phyloP scores from a whole-genome alignment of 1,284 basidiomycete genomes.

The Trametes sp. region DNA sequence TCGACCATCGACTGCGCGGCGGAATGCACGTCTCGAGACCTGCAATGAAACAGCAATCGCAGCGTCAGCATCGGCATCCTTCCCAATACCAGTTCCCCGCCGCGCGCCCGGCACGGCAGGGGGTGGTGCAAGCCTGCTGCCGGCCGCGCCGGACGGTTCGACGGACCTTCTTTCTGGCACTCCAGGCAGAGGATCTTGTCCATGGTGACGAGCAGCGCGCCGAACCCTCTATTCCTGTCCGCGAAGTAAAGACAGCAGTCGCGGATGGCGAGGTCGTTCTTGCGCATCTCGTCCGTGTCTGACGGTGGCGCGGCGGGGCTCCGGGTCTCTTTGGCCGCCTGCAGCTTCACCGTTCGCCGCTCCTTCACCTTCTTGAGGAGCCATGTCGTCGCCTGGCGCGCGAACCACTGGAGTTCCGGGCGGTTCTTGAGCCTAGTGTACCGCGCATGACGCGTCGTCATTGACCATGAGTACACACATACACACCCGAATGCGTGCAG shows the following conservation, averaged over 20 bases:
- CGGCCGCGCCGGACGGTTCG: conserved; percentile 41
- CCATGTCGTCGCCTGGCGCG: conserved; percentile 76
- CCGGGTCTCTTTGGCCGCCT: conserved; percentile 73
- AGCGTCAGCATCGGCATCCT: not conserved
- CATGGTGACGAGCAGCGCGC: conserved; percentile 60
- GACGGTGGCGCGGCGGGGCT: conserved; percentile 35
- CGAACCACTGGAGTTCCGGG: conserved; percentile 64
- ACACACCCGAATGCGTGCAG: too few relatives aligned
- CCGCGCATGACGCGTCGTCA: too few relatives aligned
- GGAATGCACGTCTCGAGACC: conserved; percentile 37
- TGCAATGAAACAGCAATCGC: not conserved
- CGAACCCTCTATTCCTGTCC: conserved; percentile 30
- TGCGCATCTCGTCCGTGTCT: conserved; percentile 28
- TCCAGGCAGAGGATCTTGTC: conserved; percentile 71
- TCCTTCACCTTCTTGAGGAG: conserved; percentile 70
- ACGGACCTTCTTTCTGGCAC: conserved; percentile 56
- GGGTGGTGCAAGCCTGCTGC: not conserved
- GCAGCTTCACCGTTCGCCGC: conserved; percentile 64
- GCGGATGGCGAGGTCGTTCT: conserved; percentile 72
- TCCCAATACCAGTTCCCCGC: not conserved
- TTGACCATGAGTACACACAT: too few relatives aligned
- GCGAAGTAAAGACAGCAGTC: conserved; percentile 74
- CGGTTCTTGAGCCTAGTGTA: conserved; percentile 72
- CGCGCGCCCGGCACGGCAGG: not conserved
- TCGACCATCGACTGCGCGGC: conserved; percentile 40